Evolutionary conservation across 805 yeast genomes (phyloP), one percentile per base, ranked within the genome.

Genomic region (Candida parachauliodes): DNA sequence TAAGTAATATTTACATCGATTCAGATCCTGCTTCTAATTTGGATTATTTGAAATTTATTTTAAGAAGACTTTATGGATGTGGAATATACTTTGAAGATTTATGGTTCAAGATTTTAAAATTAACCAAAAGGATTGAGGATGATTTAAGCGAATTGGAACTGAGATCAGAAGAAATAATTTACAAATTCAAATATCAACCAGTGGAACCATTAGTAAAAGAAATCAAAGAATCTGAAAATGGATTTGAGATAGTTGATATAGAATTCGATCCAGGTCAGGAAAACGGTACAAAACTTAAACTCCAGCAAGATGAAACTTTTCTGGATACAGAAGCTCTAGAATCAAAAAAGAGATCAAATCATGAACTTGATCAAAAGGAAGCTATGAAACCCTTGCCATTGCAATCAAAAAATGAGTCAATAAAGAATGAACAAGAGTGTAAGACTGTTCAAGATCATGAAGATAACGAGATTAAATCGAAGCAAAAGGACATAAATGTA

Each of bases 11-110:
- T 15, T 46, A 45, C 15, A 29, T 36, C 8, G 38, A 37, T 18
- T 32, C 37, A 7, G 28, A 37, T 3, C 16, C 39, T 7, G 28
- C 28, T 9, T 27, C 40, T 10, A 52, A 49, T 34, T 22, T 59
- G 12, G 66, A 58, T 44, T 34, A 36, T 21, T 45, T 55, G 20
- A 44, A 40, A 34, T 62, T 54, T 35, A 24, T 49, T 2, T 40
- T 60, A 16, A 44, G 69, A 24, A 62, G 59, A 33, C 27, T 57
- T 0, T 62, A 62, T 42, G 65, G 67, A 2, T 43, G 59, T 31
- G 59, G 62, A 3, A 42, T 62, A 7, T 37, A 51, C 7, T 39
- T 52, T 19, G 52, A 48, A 8, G 62, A 57, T 23, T 45, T 53
- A 20, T 43, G 51, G 32, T 46, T 33, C 7, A 46, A 51, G 19